Evolutionary conservation across 2,329 filamentous ascomycete species (phyloP).

Genomic region (Trichoderma semiorbis): DNA sequence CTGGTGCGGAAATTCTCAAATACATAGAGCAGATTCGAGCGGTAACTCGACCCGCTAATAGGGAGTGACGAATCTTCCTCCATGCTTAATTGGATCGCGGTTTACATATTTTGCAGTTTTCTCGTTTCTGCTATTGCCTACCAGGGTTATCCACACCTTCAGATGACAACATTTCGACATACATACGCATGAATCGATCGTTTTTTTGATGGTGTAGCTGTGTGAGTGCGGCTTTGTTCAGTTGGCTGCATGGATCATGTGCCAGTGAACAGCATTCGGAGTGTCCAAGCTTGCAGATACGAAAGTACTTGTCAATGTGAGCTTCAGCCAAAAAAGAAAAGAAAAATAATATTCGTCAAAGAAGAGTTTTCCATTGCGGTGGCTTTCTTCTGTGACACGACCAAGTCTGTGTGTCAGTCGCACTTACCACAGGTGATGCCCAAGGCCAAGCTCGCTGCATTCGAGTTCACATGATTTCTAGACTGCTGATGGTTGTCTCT

Average conservation of each 20-base stretch:
- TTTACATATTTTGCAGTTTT: too few relatives aligned
- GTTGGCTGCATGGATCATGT: neutral
- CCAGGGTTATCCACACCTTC: too few relatives aligned
- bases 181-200: neutral
- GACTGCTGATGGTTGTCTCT: neutral
- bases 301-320: neutral
- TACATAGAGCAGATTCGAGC: neutral
- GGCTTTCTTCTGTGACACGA: neutral
- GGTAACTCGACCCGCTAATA: neutral
- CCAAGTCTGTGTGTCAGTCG: neutral
- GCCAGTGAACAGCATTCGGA: neutral
- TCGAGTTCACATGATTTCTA: neutral
- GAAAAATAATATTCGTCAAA: neutral
- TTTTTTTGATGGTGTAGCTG: neutral
- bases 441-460: neutral
- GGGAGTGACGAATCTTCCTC: too few relatives aligned
- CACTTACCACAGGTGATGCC: neutral
- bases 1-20: neutral
- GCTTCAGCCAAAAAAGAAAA: neutral
- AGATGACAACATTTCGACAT: neutral
- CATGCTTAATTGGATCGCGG: too few relatives aligned
- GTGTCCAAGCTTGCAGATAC: neutral
- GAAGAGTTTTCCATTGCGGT: neutral
- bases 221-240: neutral
- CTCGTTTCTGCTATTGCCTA: too few relatives aligned